phyloP scores from a whole-genome alignment of 2,329 filamentous ascomycete species.

The Botrytis cinerea region DNA sequence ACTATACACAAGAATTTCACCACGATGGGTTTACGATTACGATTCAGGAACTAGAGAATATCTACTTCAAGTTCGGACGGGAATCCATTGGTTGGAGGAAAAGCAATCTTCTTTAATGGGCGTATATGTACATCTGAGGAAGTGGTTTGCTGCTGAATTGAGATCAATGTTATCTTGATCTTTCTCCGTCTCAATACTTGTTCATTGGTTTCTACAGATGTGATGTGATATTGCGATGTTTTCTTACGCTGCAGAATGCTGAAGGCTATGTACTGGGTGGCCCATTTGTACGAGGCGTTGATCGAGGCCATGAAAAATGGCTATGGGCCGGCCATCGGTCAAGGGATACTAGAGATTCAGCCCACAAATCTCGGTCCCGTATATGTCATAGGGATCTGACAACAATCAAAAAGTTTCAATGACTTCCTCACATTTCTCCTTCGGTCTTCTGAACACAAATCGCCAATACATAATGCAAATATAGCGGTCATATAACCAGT shows the following conservation, averaged over 20 bases:
- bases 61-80: constrained; percentile 36
- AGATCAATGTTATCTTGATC: constrained; percentile 28
- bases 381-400: neutral
- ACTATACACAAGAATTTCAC: constrained; percentile 25
- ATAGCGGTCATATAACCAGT: neutral
- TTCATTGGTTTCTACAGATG: neutral
- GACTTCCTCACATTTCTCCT: neutral
- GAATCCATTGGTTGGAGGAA: constrained; percentile 38
- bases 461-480: neutral
- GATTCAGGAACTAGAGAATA: constrained; percentile 30
- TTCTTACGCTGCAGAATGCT: neutral
- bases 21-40: constrained; percentile 24
- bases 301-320: neutral
- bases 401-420: neutral
- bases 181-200: constrained; percentile 23
- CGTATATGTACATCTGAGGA: constrained; percentile 39
- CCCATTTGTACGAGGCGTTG: neutral
- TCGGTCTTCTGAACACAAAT: neutral
- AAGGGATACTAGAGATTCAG: neutral
- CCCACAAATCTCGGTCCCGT: neutral
- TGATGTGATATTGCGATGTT: constrained; percentile 17
- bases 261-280: neutral
- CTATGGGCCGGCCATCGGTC: neutral
- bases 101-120: constrained; percentile 38
- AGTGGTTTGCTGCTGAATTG: constrained; percentile 24